Evolutionary conservation across 2,329 filamentous ascomycete genomes (phyloP).

Genomic region (Phialophora macrospora): DNA sequence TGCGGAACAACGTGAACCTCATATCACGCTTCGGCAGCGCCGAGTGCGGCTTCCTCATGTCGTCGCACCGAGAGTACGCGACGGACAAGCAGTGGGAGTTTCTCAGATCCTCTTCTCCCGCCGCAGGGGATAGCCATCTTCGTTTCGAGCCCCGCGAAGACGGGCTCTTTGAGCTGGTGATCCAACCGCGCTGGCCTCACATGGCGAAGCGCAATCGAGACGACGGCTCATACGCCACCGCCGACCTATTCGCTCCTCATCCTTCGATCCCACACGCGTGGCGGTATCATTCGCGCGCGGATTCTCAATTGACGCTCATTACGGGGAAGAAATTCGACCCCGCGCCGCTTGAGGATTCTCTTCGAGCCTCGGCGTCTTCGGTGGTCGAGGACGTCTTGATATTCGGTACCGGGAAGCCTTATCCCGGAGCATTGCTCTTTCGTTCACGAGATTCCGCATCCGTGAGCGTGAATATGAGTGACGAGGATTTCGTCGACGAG

Average conservation of each 20-base stretch:
- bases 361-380: constrained; percentile 50
- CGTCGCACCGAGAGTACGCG: constrained; percentile 62
- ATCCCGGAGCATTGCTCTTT: constrained; percentile 63
- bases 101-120: constrained; percentile 49
- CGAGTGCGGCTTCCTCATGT: constrained; percentile 69
- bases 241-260: constrained; percentile 66
- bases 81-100: constrained; percentile 66
- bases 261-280: constrained; percentile 59
- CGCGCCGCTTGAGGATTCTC: constrained; percentile 62
- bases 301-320: constrained; percentile 65
- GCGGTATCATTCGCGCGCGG: constrained; percentile 66
- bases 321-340: constrained; percentile 74
- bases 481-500: constrained; percentile 49
- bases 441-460: constrained; percentile 41
- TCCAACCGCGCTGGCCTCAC: constrained; percentile 63
- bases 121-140: constrained; percentile 44
- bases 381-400: constrained; percentile 62
- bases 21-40: constrained; percentile 68
- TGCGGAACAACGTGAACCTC: constrained; percentile 58
- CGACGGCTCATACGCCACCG: constrained; percentile 66
- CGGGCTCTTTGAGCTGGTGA: constrained; percentile 59
- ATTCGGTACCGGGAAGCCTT: constrained; percentile 63
- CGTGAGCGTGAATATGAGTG: constrained; percentile 24
- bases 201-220: constrained; percentile 62
- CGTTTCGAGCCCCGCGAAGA: constrained; percentile 55